Percentiles rank a stretch among this genome's conserved stretches.
Conservation (phyloP, 1,284 basidiomycete species). For the Trametes versicolor region DNA sequence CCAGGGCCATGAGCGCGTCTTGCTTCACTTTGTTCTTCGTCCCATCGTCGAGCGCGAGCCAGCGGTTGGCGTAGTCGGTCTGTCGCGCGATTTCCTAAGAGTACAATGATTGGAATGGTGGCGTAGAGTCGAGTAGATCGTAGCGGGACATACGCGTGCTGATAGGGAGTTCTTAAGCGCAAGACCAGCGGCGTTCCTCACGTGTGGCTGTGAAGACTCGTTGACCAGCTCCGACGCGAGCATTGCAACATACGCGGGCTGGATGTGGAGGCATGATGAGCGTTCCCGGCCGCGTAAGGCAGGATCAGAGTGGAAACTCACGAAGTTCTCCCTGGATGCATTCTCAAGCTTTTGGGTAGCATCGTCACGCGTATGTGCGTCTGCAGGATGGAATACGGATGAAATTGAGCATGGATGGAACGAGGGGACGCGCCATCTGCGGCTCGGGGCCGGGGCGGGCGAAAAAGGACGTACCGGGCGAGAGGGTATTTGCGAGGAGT, state of each 20-base stretch:
- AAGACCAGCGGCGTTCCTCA: slow-evolving; percentile 94
- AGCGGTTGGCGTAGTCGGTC: slow-evolving; percentile 79
- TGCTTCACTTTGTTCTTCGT: slow-evolving; percentile 90
- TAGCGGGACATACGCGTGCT: slow-evolving; percentile 69
- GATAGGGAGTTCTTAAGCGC: slow-evolving; percentile 97
- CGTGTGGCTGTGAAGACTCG: slow-evolving; percentile 75
- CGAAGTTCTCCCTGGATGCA: slow-evolving; percentile 88
- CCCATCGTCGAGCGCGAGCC: slow-evolving; percentile 79
- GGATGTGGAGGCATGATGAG: slow-evolving; percentile 36
- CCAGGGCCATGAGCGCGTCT: slow-evolving; percentile 85
- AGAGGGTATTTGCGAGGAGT: slow-evolving; percentile 91
- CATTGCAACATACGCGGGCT: slow-evolving; percentile 92
- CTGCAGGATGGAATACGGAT: slow-evolving; percentile 50
- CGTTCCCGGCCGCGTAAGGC: slow-evolving; percentile 32
- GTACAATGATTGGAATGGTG: slow-evolving; percentile 26
- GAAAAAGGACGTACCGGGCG: slow-evolving; percentile 70
- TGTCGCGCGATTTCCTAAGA: slow-evolving; percentile 82
- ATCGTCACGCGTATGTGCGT: slow-evolving; percentile 87
- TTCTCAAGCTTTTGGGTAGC: slow-evolving; percentile 90
- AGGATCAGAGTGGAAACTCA: slow-evolving; percentile 51
- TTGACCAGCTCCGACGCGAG: slow-evolving; percentile 86
- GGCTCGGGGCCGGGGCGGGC: slow-evolving; percentile 21
- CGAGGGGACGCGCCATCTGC: slow-evolving; percentile 31
- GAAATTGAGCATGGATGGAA: slow-evolving; percentile 16
- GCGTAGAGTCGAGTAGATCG: slow-evolving; percentile 26